A percentile compares a stretch with the other conserved stretches of the same genome.
phyloP scores from a whole-genome alignment of 495 filamentous ascomycete genomes.

The Neurospora terricola region DNA sequence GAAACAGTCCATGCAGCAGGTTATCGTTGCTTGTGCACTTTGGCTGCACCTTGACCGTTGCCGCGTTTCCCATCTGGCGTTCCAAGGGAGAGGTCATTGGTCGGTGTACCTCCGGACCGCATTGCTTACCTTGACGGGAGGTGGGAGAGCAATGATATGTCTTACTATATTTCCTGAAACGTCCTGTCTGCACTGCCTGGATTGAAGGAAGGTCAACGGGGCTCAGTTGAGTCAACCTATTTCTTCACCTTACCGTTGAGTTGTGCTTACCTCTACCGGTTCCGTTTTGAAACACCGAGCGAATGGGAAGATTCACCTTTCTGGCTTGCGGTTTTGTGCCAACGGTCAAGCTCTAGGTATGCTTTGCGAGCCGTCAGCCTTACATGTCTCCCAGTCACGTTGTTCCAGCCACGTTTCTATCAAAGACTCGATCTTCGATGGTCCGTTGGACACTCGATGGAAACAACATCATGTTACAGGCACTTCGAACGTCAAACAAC shows the following conservation, averaged over 20 bases:
- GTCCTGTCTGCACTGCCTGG: not conserved
- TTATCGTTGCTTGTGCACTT: not conserved
- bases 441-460: not conserved
- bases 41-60: not conserved
- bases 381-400: not conserved
- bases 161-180: not conserved
- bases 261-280: not conserved
- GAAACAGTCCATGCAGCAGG: not conserved
- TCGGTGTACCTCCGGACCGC: not conserved
- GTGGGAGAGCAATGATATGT: not conserved
- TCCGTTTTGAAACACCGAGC: not conserved
- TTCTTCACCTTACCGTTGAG: not conserved
- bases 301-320: not conserved
- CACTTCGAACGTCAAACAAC: not conserved
- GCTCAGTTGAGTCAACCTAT: not conserved
- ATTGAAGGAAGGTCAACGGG: not conserved
- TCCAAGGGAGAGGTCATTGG: not conserved
- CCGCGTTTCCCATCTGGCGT: not conserved
- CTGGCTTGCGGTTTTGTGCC: not conserved
- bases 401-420: not conserved
- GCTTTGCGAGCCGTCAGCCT: not conserved
- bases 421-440: not conserved
- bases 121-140: not conserved
- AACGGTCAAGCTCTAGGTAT: not conserved
- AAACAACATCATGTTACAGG: not conserved